Evolutionary conservation across 179 eudicot species (phyloP).

Genomic region (Amaranthus tricolor): DNA sequence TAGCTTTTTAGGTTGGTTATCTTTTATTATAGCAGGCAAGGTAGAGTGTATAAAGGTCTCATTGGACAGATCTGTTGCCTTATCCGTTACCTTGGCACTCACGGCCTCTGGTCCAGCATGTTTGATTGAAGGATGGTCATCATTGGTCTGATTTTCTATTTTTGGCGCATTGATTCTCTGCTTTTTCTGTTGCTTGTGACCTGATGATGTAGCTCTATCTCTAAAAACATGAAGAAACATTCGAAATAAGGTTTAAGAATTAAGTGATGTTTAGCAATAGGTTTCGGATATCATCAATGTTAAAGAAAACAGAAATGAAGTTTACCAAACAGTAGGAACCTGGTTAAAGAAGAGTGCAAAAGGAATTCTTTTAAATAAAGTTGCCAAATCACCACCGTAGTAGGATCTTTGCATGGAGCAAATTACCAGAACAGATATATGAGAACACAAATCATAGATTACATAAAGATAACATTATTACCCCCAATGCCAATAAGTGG

Average conservation of each 20-base stretch:
- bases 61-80: background rate
- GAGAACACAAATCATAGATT: constrained; percentile 1
- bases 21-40: constrained; percentile 5
- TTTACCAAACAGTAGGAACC: background rate
- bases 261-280: background rate
- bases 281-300: background rate
- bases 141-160: constrained; percentile 7
- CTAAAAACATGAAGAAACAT: constrained; percentile 17
- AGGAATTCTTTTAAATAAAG: background rate
- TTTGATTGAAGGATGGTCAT: constrained; percentile 15
- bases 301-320: background rate
- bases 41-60: constrained; percentile 11
- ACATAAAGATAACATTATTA: background rate
- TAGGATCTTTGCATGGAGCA: background rate
- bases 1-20: constrained; percentile 14
- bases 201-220: constrained; percentile 10
- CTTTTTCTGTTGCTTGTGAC: constrained; percentile 11
- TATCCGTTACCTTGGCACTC: constrained; percentile 2
- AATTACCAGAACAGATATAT: background rate
- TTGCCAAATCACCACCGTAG: background rate
- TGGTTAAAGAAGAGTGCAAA: background rate
- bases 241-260: background rate
- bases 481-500: no score
- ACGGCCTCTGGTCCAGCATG: constrained; percentile 4
- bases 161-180: background rate